Base-by-base conservation (phyloP, 345 rosid genomes). In the Eucalyptus tenuipes region DNA sequence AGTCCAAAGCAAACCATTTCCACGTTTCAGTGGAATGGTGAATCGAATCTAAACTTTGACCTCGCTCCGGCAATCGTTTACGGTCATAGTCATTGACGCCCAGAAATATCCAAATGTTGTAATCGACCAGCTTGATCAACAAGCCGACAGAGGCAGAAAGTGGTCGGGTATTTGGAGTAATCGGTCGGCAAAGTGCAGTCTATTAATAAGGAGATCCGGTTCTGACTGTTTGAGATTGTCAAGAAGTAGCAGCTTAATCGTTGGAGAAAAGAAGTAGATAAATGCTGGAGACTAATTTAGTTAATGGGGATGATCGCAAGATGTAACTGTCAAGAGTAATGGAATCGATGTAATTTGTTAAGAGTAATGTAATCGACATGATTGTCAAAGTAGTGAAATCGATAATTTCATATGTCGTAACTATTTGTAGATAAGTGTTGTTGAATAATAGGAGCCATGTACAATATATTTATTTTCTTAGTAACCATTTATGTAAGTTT, bases 261-360 rank as follows among this genome's bases (percentile, higher is more conserved):
- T 61, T 29, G 31, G 31, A 29, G 33, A 17, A 61, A 29, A 61
- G 8, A 13, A 29, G 68, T 27, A 3, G 15, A 25, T 59, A 27
- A 25, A 59, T 59, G 66, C 2, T 59, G 0, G 13, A 59, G 66
- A 12, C 31, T 59, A 59, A 25, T 59, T 59, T 12, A 59, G 66
- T 59, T 59, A 27, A 59, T 3, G 15, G 16, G 1, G 15, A 27
- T 1, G 8, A 59, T 4, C 15, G 0, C 14, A 25, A 25, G 15
- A 59, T 59, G 31, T 59, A 6, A 25, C 15, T 0, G 3, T 25
- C 31, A 25, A 59, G 0, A 59, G 66, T 25, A 59, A 11, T 10
- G 2, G 4, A 59, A 25, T 5, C 7, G 0, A 10, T 11, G 1
- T 59, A 59, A 27, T 12, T 1, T 3, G 3, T 59, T 11, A 12